Percentiles rank a stretch among this genome's conserved stretches.
These are phyloP conservation scores for Candida insectalens DNA, from an alignment of 805 yeast species.

Conservation along the genomic window DNA sequence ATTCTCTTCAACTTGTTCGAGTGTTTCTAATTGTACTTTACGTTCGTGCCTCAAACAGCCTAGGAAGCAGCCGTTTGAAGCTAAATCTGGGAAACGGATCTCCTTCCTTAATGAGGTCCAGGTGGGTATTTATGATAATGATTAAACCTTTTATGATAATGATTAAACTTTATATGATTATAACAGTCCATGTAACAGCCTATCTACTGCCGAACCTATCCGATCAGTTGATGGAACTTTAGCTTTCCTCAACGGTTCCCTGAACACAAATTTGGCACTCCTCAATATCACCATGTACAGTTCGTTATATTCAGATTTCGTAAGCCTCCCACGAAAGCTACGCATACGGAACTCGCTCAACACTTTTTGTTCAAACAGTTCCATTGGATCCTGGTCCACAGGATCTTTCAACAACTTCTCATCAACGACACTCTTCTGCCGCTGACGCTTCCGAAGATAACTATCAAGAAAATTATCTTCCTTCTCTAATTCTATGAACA, in stretches of 20 bases:
- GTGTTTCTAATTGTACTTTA: neutral
- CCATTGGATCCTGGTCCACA: too few relatives aligned
- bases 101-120: conserved; percentile 2
- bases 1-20: neutral
- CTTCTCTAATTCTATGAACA: conserved; percentile 8
- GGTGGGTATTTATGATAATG: conserved; percentile 1
- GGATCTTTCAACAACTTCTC: neutral
- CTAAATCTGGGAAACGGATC: too few relatives aligned
- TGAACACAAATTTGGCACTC: conserved; percentile 29
- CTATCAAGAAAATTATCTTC: conserved; percentile 13
- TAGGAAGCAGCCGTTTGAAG: too few relatives aligned
- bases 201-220: conserved; percentile 27
- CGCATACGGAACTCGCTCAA: conserved; percentile 27
- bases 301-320: conserved; percentile 21
- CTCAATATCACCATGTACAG: conserved; percentile 26
- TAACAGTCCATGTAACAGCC: too few relatives aligned
- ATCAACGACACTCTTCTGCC: neutral
- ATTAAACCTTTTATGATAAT: too few relatives aligned
- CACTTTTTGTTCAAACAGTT: too few relatives aligned
- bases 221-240: conserved; percentile 19
- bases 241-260: conserved; percentile 14
- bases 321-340: conserved; percentile 19
- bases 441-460: conserved; percentile 12
- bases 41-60: neutral
- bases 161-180: too few relatives aligned